Conservation (phyloP, 2,329 filamentous ascomycete species). For the Diplodia mutila region DNA sequence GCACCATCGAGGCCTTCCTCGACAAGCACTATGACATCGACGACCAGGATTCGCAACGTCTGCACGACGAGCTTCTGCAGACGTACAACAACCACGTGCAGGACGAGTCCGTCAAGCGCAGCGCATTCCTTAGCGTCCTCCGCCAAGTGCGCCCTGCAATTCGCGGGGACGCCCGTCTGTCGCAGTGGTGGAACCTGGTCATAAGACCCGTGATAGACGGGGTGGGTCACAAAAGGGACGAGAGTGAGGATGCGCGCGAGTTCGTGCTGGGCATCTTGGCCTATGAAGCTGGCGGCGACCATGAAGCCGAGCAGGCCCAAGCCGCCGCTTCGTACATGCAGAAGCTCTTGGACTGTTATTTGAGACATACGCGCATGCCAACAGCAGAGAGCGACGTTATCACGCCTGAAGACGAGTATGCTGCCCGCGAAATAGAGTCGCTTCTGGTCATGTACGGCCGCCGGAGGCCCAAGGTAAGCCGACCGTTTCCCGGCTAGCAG, state of each 20-base stretch:
- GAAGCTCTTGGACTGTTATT: conserved; percentile 52
- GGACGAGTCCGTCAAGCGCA: conserved; percentile 60
- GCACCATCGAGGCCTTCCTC: conserved; percentile 68
- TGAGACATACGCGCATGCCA: conserved; percentile 46
- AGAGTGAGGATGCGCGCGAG: conserved; percentile 67
- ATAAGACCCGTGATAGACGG: conserved; percentile 61
- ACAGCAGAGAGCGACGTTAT: conserved; percentile 42
- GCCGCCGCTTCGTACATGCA: conserved; percentile 58
- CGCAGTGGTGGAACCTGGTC: conserved; percentile 73
- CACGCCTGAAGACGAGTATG: conserved; percentile 50
- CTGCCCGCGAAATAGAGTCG: conserved; percentile 56
- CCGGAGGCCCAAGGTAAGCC: conserved; percentile 64
- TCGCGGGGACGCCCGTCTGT: conserved; percentile 63
- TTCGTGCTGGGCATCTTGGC: conserved; percentile 67
- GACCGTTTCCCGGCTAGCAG: background rate
- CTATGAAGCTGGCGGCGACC: conserved; percentile 62
- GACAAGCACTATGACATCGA: conserved; percentile 70
- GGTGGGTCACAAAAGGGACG: conserved; percentile 63
- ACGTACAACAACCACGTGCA: conserved; percentile 69
- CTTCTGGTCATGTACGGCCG: conserved; percentile 64
- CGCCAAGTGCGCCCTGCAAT: conserved; percentile 67
- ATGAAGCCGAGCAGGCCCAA: conserved; percentile 49
- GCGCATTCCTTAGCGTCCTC: conserved; percentile 70
- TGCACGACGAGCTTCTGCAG: conserved; percentile 72
- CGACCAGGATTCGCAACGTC: conserved; percentile 68